These are phyloP conservation scores for Nymphaea colorata DNA, from an alignment of 164 flowering plant genomes.

Conservation along the genomic window DNA sequence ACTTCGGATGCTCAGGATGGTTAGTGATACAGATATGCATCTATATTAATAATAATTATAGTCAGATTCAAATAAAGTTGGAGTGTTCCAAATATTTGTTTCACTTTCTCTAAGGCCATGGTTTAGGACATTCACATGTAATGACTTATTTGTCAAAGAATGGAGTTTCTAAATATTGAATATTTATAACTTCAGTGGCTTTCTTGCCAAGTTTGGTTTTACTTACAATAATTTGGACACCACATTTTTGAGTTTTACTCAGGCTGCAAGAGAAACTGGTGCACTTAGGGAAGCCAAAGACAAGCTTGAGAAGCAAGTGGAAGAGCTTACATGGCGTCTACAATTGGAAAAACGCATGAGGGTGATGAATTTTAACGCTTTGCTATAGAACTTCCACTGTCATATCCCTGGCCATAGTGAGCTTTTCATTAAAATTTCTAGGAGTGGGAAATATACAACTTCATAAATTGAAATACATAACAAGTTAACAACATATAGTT, in stretches of 20 bases:
- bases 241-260: constrained; percentile 5
- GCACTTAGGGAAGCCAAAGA: constrained; percentile 94
- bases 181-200: not conserved
- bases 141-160: not conserved
- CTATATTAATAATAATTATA: not conserved
- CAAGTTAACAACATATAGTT: not conserved
- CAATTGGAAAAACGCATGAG: constrained; percentile 78
- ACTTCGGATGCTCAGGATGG: constrained; percentile 49
- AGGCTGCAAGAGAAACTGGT: constrained; percentile 94
- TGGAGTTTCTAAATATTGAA: not conserved
- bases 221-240: not conserved
- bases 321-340: constrained; percentile 90
- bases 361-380: constrained; percentile 23
- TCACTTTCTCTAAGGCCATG: not conserved
- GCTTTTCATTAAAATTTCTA: not conserved
- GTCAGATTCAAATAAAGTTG: not conserved
- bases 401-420: not conserved
- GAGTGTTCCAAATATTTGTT: too few species aligned
- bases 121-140: not conserved
- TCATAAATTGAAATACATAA: constrained; percentile 2
- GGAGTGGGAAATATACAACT: not conserved
- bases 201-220: too few species aligned
- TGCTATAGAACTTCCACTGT: not conserved
- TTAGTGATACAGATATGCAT: constrained; percentile 8
- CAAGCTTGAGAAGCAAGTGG: constrained; percentile 78